Percentiles rank a stretch among this genome's conserved stretches.
Conservation (phyloP, 2,329 filamentous ascomycete species). For the Hymenoscyphus albidus region DNA sequence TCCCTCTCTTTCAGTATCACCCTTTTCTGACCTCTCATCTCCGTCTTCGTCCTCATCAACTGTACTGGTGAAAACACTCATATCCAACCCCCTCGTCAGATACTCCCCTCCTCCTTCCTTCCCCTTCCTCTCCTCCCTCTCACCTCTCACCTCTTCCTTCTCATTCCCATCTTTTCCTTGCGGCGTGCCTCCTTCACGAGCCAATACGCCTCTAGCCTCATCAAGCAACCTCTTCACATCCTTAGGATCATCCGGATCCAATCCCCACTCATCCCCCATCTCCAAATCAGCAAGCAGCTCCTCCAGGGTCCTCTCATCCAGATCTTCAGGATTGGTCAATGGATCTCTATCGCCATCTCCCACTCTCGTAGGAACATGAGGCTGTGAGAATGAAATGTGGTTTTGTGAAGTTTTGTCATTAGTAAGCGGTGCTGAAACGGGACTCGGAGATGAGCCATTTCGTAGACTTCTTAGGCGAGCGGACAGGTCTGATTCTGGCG, state of each 20-base stretch:
- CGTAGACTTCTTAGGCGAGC: conserved; percentile 30
- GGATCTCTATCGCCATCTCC: conserved; percentile 19
- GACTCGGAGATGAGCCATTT: conserved; percentile 24
- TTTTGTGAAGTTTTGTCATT: not conserved
- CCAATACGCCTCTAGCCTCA: conserved; percentile 27
- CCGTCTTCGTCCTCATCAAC: conserved; percentile 42
- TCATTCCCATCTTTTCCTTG: conserved; percentile 36
- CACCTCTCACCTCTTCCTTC: conserved; percentile 13
- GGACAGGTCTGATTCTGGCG: conserved; percentile 30
- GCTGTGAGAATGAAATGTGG: not conserved
- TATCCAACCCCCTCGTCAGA: conserved; percentile 30
- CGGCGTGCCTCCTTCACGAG: conserved; percentile 5
- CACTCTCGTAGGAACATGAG: not conserved
- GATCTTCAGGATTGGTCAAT: conserved; percentile 16
- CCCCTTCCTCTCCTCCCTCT: not conserved
- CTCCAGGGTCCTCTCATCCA: conserved; percentile 31
- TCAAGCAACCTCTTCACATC: conserved; percentile 31
- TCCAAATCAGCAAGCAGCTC: conserved; percentile 32
- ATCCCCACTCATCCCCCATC: conserved; percentile 28
- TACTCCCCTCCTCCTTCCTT: conserved; percentile 5
- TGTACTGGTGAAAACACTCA: conserved; percentile 38
- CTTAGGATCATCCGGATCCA: conserved; percentile 31
- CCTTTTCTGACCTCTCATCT: conserved; percentile 33
- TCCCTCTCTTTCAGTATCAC: conserved; percentile 35
- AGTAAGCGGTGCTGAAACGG: not conserved